Evolutionary conservation across 140 eudicot species (phyloP).

Genomic region (Cichorium intybus): DNA sequence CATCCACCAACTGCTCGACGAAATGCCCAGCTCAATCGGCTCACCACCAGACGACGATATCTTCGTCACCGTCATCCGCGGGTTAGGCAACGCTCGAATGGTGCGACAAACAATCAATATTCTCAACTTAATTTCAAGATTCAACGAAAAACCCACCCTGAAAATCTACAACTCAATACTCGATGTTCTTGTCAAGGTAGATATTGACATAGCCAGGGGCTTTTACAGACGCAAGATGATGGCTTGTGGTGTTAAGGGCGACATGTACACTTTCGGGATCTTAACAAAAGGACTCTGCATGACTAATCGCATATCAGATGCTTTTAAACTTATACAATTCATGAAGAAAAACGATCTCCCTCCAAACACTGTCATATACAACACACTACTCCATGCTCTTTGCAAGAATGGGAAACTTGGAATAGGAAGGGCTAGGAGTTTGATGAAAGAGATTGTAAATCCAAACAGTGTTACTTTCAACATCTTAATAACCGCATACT

Average conservation of each 20-base stretch:
- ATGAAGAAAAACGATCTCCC: constrained; percentile 56
- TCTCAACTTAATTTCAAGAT: constrained; percentile 44
- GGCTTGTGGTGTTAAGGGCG: constrained; percentile 69
- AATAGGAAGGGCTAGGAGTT: constrained; percentile 85
- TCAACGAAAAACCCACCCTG: constrained; percentile 48
- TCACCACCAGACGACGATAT: constrained; percentile 65
- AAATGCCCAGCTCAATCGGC: constrained; percentile 74
- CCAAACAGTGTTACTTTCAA: constrained; percentile 65
- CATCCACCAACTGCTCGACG: constrained; percentile 66
- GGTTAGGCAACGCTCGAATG: constrained; percentile 69
- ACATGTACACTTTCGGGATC: constrained; percentile 79
- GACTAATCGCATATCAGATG: constrained; percentile 84
- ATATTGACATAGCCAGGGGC: constrained; percentile 83
- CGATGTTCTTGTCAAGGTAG: constrained; percentile 81
- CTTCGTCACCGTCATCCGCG: constrained; percentile 65
- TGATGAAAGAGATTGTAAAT: constrained; percentile 66
- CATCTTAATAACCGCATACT: constrained; percentile 66
- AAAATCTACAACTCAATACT: constrained; percentile 76
- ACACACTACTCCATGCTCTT: constrained; percentile 77
- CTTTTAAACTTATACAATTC: constrained; percentile 72
- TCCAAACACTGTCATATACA: constrained; percentile 58
- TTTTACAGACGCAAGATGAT: constrained; percentile 83
- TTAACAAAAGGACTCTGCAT: constrained; percentile 94
- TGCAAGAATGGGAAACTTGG: constrained; percentile 89
- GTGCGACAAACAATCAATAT: constrained; percentile 50